Percentiles rank a stretch among this genome's conserved stretches.
phyloP scores from a whole-genome alignment of 2,329 filamentous ascomycete species.

The Fusarium sp. region DNA sequence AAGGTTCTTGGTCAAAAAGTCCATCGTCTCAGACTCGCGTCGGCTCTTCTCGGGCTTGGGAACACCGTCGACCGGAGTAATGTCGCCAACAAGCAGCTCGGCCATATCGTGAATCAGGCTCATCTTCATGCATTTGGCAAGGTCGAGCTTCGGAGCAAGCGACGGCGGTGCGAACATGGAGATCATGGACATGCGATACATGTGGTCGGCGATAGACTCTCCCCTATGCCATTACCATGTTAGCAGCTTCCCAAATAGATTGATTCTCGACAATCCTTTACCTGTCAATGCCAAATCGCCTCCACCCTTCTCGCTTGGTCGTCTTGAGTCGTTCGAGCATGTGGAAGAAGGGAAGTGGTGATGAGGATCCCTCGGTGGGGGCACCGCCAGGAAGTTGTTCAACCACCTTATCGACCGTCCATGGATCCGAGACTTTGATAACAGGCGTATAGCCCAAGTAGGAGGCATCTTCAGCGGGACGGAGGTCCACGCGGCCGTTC shows the following conservation, averaged over 20 bases:
- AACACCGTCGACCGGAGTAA: slow-evolving; percentile 92
- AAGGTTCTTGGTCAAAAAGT: slow-evolving; percentile 83
- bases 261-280: slow-evolving; percentile 46
- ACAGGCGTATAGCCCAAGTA: slow-evolving; percentile 56
- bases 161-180: slow-evolving; percentile 90
- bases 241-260: background rate
- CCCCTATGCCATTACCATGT: slow-evolving; percentile 63
- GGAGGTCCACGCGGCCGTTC: slow-evolving; percentile 39
- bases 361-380: slow-evolving; percentile 74
- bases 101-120: slow-evolving; percentile 98
- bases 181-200: slow-evolving; percentile 99
- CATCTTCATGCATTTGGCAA: slow-evolving; percentile 92
- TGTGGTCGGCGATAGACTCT: slow-evolving; percentile 97
- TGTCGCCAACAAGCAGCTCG: slow-evolving; percentile 94
- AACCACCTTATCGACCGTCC: slow-evolving; percentile 76
- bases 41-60: slow-evolving; percentile 90
- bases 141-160: slow-evolving; percentile 80
- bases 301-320: slow-evolving; percentile 96
- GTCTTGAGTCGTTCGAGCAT: slow-evolving; percentile 95
- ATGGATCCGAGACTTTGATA: slow-evolving; percentile 62
- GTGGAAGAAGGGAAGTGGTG: slow-evolving; percentile 94
- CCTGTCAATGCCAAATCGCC: slow-evolving; percentile 83
- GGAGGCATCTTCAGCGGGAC: slow-evolving; percentile 29
- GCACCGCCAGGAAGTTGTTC: slow-evolving; percentile 70
- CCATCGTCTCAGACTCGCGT: slow-evolving; percentile 91